Base-by-base conservation (phyloP, 78 protist species). In the Speleostelium caveatum region DNA sequence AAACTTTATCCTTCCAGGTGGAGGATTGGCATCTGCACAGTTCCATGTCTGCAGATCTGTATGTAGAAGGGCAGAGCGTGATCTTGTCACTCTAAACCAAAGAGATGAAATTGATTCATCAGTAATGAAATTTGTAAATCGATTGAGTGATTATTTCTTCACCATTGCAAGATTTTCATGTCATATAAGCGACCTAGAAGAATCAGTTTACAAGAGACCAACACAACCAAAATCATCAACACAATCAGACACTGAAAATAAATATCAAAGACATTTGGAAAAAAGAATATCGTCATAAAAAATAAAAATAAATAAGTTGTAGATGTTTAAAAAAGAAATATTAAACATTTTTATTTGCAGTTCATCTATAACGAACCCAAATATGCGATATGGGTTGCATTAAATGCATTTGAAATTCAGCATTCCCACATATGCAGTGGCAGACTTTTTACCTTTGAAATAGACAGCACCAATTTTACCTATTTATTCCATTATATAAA, bases 1-100 rank as follows among this genome's bases (percentile, higher is more conserved):
- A 10, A 76, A 65, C 51, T 97, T 97, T 78, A 96, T 97, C 0
- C 78, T 97, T 16, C 98, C 98, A 32, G 63, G 91, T 26, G 97
- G 97, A 5, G 94, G 95, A 1, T 5, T 63, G 30, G 86, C 62
- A 0, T 65, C 97, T 42, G 38, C 95, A 2, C 66, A 49, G 1
- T 60, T 97, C 7, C 98, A 97, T 72, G 26, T 87, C 2, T 88
- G 95, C 16, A 39, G 98, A 36, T 56, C 96, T 21, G 66, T 89
- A n/a, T 89, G 94, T 74, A 41, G 94, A 39, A 66, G 94, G 41
- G 32, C 73, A 22, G 94, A 89, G 39, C 32, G 94, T 36, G 62
- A 68, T 30, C 28, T 89, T 6, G 76, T 68, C 5, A 53, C 75
- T 36, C 55, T 89, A 35, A 39, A 21, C 5, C 28, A 58, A 56